Percentiles rank a stretch among this genome's conserved stretches.
Conservation (phyloP, 371 early-diverging fungal genomes). For the Syncephalastrum contaminatum region DNA sequence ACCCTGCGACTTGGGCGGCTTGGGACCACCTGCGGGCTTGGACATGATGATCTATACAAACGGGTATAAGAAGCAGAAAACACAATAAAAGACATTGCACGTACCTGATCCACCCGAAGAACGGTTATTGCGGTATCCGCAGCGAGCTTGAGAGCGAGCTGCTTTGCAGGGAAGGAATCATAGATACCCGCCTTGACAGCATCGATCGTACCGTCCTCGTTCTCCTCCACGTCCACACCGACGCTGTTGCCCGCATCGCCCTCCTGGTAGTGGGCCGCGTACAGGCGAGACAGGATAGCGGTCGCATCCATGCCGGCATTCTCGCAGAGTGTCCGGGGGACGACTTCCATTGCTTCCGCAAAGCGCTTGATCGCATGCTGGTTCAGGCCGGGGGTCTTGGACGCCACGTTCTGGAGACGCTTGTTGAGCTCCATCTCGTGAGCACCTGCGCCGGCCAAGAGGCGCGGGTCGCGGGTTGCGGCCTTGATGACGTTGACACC, state of each 20-base stretch:
- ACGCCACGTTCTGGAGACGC: slow-evolving; percentile 66
- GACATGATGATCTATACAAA: slow-evolving; percentile 89
- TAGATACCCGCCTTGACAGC: slow-evolving; percentile 75
- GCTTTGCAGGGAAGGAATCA: slow-evolving; percentile 83
- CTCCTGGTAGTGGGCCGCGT: slow-evolving; percentile 89
- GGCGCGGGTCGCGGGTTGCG: slow-evolving; percentile 81
- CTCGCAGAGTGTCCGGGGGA: slow-evolving; percentile 95
- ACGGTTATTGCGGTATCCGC: slow-evolving; percentile 94
- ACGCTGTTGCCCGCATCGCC: slow-evolving; percentile 42
- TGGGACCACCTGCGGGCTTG: slow-evolving; percentile 96
- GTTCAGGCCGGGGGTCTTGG: slow-evolving; percentile 92
- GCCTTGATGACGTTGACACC: slow-evolving; percentile 98
- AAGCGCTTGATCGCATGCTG: slow-evolving; percentile 97
- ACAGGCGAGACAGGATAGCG: slow-evolving; percentile 88
- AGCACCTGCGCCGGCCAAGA: slow-evolving; percentile 96
- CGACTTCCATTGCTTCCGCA: slow-evolving; percentile 94
- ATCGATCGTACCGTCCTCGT: slow-evolving; percentile 77
- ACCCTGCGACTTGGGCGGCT: slow-evolving; percentile 84
- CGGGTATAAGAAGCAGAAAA: neutral
- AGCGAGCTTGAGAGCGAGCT: slow-evolving; percentile 86
- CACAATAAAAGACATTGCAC: slow-evolving; percentile 1
- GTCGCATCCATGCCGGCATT: slow-evolving; percentile 97
- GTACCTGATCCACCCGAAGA: slow-evolving; percentile 92
- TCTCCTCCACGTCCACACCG: slow-evolving; percentile 86
- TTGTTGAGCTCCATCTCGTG: slow-evolving; percentile 92